Evolutionary conservation across 805 yeast species (phyloP), one percentile per base, ranked within the genome.

Genomic region (Metschnikowia anglica): DNA sequence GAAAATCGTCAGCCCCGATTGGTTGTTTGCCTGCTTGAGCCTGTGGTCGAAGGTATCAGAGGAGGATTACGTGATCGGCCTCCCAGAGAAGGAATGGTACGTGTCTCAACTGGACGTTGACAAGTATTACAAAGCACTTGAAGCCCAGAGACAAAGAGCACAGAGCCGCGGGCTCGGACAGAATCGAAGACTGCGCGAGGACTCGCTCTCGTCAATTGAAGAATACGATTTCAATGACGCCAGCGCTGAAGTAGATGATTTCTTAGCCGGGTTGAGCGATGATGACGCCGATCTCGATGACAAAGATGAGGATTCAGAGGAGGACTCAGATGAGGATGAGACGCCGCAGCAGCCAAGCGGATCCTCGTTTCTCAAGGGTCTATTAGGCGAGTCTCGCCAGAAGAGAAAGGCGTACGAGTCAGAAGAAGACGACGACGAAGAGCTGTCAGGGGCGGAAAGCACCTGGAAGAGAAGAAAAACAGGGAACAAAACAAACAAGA

Each of bases 21-120:
- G 99, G 99, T 65, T 91, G 2, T 90, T 90, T 66, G 81, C 84
- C 27, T 86, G 97, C 61, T 70, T 91, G 51, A 81, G 89, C 6
- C 65, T 74, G 19, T 91, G 98, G 98, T 70, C 71, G 42, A 76
- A 74, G 34, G 82, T 81, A 0, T 80, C 81, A 13, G 93, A 84
- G 49, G 68, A 60, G 2, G 79, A 76, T 3, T 90, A 72, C 57
- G 60, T 71, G 30, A 68, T 89, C 15, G 64, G 73, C 5, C 72
- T 70, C 4, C 72, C 73, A 16, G 74, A 73, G 1, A 72, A 68
- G 27, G 67, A 65, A 27, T 60, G 75, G 58, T 58, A 73, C 12
- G 68, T 73, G 27, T 60, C 74, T 15, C 68, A 70, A 2, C 71
- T 65, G 36, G 85, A 76, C 43, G 56, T 70, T 16, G 69, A 68